Conservation (phyloP, 2,329 filamentous ascomycete genomes). For the Hortaea werneckii region DNA sequence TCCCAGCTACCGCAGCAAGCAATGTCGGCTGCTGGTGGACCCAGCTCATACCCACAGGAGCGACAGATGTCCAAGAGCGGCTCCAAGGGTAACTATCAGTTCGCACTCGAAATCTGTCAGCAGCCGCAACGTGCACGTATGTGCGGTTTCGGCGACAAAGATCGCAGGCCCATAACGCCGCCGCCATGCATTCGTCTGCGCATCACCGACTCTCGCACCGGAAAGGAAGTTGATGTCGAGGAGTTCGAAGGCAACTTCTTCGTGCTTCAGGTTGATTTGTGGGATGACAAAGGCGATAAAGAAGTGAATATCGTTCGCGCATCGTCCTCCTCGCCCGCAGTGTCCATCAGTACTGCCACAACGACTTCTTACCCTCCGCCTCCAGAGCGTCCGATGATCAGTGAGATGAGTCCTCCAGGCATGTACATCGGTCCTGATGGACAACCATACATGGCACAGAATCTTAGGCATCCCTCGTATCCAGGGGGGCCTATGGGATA, state of each 20-base stretch:
- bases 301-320: slow-evolving; percentile 63
- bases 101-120: slow-evolving; percentile 56
- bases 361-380: slow-evolving; percentile 63
- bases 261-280: slow-evolving; percentile 60
- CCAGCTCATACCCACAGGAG: not conserved
- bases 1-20: not conserved
- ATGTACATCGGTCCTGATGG: slow-evolving; percentile 2
- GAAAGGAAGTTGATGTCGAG: slow-evolving; percentile 70
- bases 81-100: slow-evolving; percentile 14
- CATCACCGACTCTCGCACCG: slow-evolving; percentile 62
- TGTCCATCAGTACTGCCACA: slow-evolving; percentile 69
- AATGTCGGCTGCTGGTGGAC: not conserved
- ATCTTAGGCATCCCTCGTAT: slow-evolving; percentile 1
- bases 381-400: slow-evolving; percentile 21
- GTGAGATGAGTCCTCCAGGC: not conserved
- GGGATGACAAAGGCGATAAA: slow-evolving; percentile 48
- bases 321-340: slow-evolving; percentile 50
- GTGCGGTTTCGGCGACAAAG: slow-evolving; percentile 99
- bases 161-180: slow-evolving; percentile 89
- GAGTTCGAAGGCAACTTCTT: slow-evolving; percentile 60
- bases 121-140: slow-evolving; percentile 89
- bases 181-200: slow-evolving; percentile 83
- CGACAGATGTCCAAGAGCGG: slow-evolving; percentile 3
- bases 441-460: not conserved
- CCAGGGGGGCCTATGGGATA: not conserved